phyloP scores from a whole-genome alignment of 2,329 filamentous ascomycete genomes.

The Aspergillus vadensis region DNA sequence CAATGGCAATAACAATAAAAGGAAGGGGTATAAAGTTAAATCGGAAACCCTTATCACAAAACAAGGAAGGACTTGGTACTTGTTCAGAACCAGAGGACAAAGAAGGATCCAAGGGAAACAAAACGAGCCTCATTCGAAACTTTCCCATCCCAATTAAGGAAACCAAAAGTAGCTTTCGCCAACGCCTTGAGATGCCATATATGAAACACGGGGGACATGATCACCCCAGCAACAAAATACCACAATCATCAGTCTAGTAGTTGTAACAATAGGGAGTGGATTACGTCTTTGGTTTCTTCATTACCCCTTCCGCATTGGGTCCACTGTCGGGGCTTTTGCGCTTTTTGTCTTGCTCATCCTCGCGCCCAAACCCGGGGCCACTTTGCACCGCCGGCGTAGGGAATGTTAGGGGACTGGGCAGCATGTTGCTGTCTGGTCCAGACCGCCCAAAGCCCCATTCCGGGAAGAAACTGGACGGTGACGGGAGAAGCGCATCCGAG shows the following conservation, averaged over 20 bases:
- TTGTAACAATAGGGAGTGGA: conserved; percentile 4
- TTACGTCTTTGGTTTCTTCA: conserved; percentile 45
- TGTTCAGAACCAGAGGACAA: conserved; percentile 5
- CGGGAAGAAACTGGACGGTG: conserved; percentile 87
- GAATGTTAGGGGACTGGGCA: conserved; percentile 91
- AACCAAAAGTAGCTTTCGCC: conserved; percentile 12
- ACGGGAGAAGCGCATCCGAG: conserved; percentile 81
- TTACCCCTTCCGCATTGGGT: conserved; percentile 32
- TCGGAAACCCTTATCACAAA: conserved; percentile 12
- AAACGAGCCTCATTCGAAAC: conserved; percentile 12
- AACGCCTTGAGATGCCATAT: conserved; percentile 26
- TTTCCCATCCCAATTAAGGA: conserved; percentile 13
- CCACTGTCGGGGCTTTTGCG: conserved; percentile 47
- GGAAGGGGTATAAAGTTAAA: conserved; percentile 20
- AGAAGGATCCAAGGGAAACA: conserved; percentile 8
- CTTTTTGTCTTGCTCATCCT: conserved; percentile 49
- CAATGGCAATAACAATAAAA: background rate
- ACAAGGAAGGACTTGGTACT: conserved; percentile 6
- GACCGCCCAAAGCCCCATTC: conserved; percentile 77
- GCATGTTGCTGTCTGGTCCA: conserved; percentile 73
- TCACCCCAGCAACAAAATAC: conserved; percentile 8
- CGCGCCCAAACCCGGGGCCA: conserved; percentile 44
- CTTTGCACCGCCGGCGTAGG: conserved; percentile 67
- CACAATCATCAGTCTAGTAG: conserved; percentile 10
- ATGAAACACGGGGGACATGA: conserved; percentile 13